A percentile compares a stretch with the other conserved stretches of the same genome.
Evolutionary conservation across 805 yeast genomes (phyloP).

Genomic region (Spencermartinsiella europaea): DNA sequence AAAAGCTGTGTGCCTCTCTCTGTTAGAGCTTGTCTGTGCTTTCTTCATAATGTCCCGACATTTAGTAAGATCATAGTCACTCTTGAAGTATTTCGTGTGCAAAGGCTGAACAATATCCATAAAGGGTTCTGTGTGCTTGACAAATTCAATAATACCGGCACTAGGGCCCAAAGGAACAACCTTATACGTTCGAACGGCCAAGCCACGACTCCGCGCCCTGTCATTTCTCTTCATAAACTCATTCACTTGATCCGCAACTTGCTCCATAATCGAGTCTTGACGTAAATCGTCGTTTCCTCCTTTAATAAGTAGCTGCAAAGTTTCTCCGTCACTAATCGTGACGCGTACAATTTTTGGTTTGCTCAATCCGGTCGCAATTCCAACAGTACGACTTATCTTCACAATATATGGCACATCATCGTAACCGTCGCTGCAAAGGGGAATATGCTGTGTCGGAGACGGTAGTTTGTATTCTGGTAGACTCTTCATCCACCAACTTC

Average conservation of each 20-base stretch:
- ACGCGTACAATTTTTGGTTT: slow-evolving; percentile 74
- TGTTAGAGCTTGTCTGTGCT: slow-evolving; percentile 37
- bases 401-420: slow-evolving; percentile 42
- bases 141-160: slow-evolving; percentile 89
- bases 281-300: slow-evolving; percentile 88
- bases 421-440: slow-evolving; percentile 43
- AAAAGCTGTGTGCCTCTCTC: slow-evolving; percentile 32
- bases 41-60: slow-evolving; percentile 64
- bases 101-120: slow-evolving; percentile 61
- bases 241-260: slow-evolving; percentile 86
- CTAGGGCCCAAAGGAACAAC: slow-evolving; percentile 86
- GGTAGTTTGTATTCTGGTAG: slow-evolving; percentile 47
- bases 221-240: slow-evolving; percentile 51
- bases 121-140: slow-evolving; percentile 65
- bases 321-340: slow-evolving; percentile 50
- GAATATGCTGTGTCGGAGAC: slow-evolving; percentile 55
- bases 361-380: slow-evolving; percentile 82
- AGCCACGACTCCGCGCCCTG: slow-evolving; percentile 49
- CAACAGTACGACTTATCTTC: slow-evolving; percentile 41
- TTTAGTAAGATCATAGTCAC: slow-evolving; percentile 43
- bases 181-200: slow-evolving; percentile 74
- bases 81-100: slow-evolving; percentile 45
- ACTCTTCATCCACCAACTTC: slow-evolving; percentile 52
- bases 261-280: slow-evolving; percentile 97
- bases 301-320: slow-evolving; percentile 61